Percentiles rank a stretch among this genome's conserved stretches.
Evolutionary conservation across 2,329 filamentous ascomycete species (phyloP).

Genomic region (Ceratocystiopsis minuta): DNA sequence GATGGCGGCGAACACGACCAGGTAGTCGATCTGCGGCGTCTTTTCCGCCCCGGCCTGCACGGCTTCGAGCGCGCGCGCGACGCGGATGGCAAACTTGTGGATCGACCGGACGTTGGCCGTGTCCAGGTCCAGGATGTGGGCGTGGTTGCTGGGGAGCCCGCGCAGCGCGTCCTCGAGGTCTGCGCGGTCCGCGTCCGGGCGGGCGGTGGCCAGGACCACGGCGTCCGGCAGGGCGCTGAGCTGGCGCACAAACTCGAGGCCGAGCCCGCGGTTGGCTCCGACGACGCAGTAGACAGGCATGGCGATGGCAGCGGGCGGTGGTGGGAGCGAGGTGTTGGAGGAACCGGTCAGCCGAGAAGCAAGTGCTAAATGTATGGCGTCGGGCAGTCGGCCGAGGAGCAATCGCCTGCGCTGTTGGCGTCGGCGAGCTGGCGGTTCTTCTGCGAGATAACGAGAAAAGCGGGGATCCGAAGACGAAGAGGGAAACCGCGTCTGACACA

Average conservation of each 20-base stretch:
- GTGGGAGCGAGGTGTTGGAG: not conserved
- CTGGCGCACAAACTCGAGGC: constrained; percentile 17
- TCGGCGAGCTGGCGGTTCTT: no score
- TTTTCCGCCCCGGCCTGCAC: no score
- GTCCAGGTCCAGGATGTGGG: constrained; percentile 15
- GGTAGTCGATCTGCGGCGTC: constrained; percentile 17
- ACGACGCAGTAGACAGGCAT: constrained; percentile 17
- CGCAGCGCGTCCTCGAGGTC: constrained; percentile 9
- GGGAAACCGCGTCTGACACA: no score
- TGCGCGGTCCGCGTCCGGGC: constrained; percentile 12
- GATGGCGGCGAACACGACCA: constrained; percentile 18
- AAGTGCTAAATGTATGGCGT: no score
- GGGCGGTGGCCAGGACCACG: constrained; percentile 14
- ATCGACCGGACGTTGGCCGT: constrained; percentile 17
- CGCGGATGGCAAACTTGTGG: constrained; percentile 10
- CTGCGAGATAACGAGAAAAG: no score
- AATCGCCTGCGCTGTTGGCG: no score
- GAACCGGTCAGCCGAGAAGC: no score
- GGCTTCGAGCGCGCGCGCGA: constrained; percentile 12
- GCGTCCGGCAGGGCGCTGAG: constrained; percentile 11
- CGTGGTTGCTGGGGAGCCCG: constrained; percentile 9
- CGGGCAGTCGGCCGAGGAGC: no score
- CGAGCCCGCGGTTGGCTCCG: constrained; percentile 16
- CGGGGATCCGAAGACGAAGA: no score
- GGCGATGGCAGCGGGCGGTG: not conserved